Percentiles rank a stretch among this genome's conserved stretches.
Evolutionary conservation across 805 yeast genomes (phyloP).

Genomic region (Cephaloascus fragrans): DNA sequence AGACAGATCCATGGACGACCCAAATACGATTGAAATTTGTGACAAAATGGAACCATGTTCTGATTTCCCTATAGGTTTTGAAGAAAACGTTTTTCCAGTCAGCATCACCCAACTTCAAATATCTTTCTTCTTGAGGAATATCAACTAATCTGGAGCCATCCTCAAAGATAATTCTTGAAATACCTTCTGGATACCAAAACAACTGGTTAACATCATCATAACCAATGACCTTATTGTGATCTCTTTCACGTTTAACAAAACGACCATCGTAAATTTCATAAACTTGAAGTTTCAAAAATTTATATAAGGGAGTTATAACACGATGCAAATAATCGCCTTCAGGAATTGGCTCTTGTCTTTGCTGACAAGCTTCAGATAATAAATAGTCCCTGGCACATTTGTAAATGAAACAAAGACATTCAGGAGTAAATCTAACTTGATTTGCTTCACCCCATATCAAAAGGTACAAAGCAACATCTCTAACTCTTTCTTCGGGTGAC

Average conservation of each 20-base stretch:
- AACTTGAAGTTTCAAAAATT: slow-evolving; percentile 70
- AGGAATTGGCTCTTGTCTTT: slow-evolving; percentile 72
- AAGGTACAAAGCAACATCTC: slow-evolving; percentile 68
- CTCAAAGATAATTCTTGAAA: slow-evolving; percentile 80
- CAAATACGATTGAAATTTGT: slow-evolving; percentile 98
- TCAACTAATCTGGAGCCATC: slow-evolving; percentile 92
- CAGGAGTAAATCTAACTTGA: slow-evolving; percentile 89
- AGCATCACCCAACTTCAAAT: slow-evolving; percentile 80
- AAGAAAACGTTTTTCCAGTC: slow-evolving; percentile 88
- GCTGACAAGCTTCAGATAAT: slow-evolving; percentile 83
- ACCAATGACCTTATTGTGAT: slow-evolving; percentile 75
- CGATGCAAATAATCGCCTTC: slow-evolving; percentile 90
- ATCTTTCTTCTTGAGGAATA: slow-evolving; percentile 84
- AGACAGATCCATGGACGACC: slow-evolving; percentile 83
- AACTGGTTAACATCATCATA: slow-evolving; percentile 98
- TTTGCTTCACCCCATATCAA: slow-evolving; percentile 87
- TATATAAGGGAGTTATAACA: slow-evolving; percentile 84
- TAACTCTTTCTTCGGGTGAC: slow-evolving; percentile 69
- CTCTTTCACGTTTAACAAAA: slow-evolving; percentile 76
- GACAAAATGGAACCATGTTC: slow-evolving; percentile 95
- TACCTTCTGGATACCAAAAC: slow-evolving; percentile 99
- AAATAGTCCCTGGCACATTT: slow-evolving; percentile 91
- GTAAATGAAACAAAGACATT: slow-evolving; percentile 86
- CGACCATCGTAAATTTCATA: slow-evolving; percentile 77
- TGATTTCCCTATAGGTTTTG: slow-evolving; percentile 90